Conservation (phyloP, 768 basidiomycete genomes). For the Kwoniella sp. region DNA sequence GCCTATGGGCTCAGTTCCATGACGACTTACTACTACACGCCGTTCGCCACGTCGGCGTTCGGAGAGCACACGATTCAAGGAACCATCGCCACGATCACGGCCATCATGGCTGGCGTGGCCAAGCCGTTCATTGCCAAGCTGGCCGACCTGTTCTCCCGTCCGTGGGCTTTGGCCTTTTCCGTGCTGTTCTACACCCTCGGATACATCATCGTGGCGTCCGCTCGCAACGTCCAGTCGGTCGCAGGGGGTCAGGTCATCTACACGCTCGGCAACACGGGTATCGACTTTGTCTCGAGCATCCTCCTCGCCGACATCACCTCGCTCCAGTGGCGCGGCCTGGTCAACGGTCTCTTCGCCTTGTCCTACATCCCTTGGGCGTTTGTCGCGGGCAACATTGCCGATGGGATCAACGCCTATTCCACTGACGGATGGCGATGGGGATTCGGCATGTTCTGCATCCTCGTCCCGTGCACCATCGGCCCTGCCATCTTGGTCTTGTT, state of each 20-base stretch:
- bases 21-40: constrained; percentile 23
- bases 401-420: constrained; percentile 26
- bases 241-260: constrained; percentile 38
- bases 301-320: constrained; percentile 47
- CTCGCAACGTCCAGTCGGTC: constrained; percentile 30
- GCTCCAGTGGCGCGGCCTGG: constrained; percentile 47
- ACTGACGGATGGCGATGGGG: constrained; percentile 49
- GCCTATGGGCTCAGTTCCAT: constrained; percentile 23
- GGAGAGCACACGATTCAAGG: constrained; percentile 39
- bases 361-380: constrained; percentile 46
- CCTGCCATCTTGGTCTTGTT: constrained; percentile 42
- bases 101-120: constrained; percentile 36
- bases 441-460: constrained; percentile 47
- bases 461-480: constrained; percentile 36
- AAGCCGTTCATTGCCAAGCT: constrained; percentile 46
- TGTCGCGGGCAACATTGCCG: constrained; percentile 40
- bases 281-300: constrained; percentile 42
- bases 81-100: constrained; percentile 34
- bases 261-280: constrained; percentile 42
- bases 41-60: constrained; percentile 42
- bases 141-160: constrained; percentile 41
- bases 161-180: constrained; percentile 29
- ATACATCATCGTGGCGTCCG: constrained; percentile 40
- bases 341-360: constrained; percentile 32
- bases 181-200: constrained; percentile 41